phyloP scores from a whole-genome alignment of 1,284 basidiomycete species.

The Kwoniella shivajii region DNA sequence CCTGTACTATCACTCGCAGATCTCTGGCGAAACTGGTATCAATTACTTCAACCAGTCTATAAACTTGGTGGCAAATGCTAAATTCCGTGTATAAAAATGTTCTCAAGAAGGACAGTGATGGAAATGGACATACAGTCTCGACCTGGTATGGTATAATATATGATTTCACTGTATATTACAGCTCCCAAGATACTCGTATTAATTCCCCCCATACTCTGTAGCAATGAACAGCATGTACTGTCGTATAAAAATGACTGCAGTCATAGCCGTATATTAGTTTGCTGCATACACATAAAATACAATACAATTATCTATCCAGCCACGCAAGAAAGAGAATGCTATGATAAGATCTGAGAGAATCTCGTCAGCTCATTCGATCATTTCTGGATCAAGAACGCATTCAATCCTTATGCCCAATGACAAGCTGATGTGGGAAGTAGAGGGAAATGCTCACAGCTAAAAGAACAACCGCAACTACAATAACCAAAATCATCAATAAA shows the following conservation, averaged over 20 bases:
- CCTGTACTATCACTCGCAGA: constrained; percentile 19
- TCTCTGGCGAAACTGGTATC: constrained; percentile 26
- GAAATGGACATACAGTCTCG: neutral
- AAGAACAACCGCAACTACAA: constrained; percentile 87
- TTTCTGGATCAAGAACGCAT: too few species aligned
- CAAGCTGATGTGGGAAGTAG: too few species aligned
- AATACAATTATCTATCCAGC: too few species aligned
- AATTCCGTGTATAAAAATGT: neutral
- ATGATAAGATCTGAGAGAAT: constrained; percentile 5
- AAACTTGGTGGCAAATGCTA: constrained; percentile 13
- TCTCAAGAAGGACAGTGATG: neutral
- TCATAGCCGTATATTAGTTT: too few species aligned
- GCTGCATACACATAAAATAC: too few species aligned
- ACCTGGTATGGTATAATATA: neutral
- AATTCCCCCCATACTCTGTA: too few species aligned
- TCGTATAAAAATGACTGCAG: too few species aligned
- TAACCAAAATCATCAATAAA: constrained; percentile 80
- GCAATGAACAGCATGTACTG: too few species aligned
- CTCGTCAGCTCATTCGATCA: neutral
- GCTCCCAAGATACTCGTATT: too few species aligned
- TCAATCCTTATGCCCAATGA: too few species aligned
- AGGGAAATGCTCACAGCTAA: constrained; percentile 66
- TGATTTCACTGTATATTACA: too few species aligned
- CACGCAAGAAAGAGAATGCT: neutral
- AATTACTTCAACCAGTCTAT: constrained; percentile 29